phyloP scores from a whole-genome alignment of 345 rosid species.

The Brassica juncea region DNA sequence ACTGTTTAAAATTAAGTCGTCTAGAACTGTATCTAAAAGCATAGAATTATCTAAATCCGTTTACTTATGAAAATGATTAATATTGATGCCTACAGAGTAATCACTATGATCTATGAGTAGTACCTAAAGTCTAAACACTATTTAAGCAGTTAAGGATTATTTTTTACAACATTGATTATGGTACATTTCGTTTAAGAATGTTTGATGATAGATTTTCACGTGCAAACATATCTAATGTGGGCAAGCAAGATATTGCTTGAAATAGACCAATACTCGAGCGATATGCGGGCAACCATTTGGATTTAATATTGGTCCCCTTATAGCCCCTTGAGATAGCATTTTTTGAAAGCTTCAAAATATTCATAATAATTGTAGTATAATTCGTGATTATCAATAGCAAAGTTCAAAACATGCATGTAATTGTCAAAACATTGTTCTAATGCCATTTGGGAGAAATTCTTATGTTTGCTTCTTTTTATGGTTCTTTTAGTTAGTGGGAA shows the following conservation, averaged over 20 bases:
- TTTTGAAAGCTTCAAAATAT: slow-evolving; percentile 3
- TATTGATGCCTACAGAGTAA: not conserved
- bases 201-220: slow-evolving; percentile 26
- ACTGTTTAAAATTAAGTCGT: not conserved
- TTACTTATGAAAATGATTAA: not conserved
- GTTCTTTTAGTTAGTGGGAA: slow-evolving; percentile 38
- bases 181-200: not conserved
- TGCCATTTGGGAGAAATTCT: slow-evolving; percentile 35
- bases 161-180: not conserved
- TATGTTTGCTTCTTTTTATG: slow-evolving; percentile 38
- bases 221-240: slow-evolving; percentile 41
- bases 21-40: not conserved
- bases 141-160: not conserved
- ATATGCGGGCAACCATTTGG: slow-evolving; percentile 30
- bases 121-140: not conserved
- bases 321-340: slow-evolving; percentile 6
- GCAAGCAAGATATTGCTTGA: slow-evolving; percentile 38
- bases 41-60: not conserved
- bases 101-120: not conserved
- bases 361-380: slow-evolving; percentile 3
- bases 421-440: slow-evolving; percentile 25
- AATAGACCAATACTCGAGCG: slow-evolving; percentile 32
- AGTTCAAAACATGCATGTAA: slow-evolving; percentile 30
- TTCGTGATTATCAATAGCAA: slow-evolving; percentile 23
- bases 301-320: slow-evolving; percentile 36